Evolutionary conservation across 2,329 filamentous ascomycete species (phyloP).

Genomic region (Stemphylium lycopersici): DNA sequence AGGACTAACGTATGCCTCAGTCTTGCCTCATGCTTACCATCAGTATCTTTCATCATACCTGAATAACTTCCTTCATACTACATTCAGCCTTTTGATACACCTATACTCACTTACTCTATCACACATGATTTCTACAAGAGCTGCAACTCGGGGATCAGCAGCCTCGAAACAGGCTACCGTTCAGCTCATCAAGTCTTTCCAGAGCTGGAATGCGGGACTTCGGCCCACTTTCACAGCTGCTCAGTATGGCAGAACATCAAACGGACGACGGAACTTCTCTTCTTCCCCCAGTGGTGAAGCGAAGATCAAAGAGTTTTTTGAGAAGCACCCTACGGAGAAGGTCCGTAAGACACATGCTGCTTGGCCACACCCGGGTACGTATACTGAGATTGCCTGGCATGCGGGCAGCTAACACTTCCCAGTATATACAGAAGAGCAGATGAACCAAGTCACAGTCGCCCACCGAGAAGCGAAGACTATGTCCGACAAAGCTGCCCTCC

Average conservation of each 20-base stretch:
- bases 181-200: conserved; percentile 47
- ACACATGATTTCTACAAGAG: conserved; percentile 39
- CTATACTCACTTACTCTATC: conserved; percentile 8
- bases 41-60: conserved; percentile 15
- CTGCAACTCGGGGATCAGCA: conserved; percentile 31
- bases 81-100: conserved; percentile 10
- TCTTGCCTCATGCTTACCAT: conserved; percentile 24
- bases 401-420: conserved; percentile 14
- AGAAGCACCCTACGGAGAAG: conserved; percentile 51
- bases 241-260: conserved; percentile 29
- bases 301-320: conserved; percentile 55
- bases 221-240: conserved; percentile 44
- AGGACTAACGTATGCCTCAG: conserved; percentile 25
- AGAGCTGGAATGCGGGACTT: conserved; percentile 37
- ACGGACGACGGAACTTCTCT: conserved; percentile 49
- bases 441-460: conserved; percentile 73
- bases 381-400: neutral
- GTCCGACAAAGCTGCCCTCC: conserved; percentile 80
- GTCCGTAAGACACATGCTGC: conserved; percentile 55
- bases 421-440: conserved; percentile 78
- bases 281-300: conserved; percentile 41
- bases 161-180: conserved; percentile 47
- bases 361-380: conserved; percentile 44
- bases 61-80: neutral
- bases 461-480: conserved; percentile 75